Conservation (phyloP, 352 stramenopile genomes). For the Phytopythium ostracodes region DNA sequence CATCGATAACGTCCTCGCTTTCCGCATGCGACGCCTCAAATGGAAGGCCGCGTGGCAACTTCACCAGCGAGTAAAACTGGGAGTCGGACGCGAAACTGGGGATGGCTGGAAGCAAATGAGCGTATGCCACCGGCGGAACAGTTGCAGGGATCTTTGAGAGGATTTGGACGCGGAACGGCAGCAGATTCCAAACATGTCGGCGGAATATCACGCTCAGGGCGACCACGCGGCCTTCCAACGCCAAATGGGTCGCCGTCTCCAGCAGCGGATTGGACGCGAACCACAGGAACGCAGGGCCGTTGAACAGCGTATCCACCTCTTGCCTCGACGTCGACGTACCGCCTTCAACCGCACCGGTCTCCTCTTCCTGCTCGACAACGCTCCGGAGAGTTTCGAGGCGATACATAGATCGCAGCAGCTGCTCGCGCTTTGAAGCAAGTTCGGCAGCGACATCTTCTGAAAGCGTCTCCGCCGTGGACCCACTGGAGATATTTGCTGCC, state of each 20-base stretch:
- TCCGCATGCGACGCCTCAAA: background rate
- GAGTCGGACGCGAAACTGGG: constrained; percentile 18
- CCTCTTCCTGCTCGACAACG: constrained; percentile 29
- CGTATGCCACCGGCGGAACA: constrained; percentile 34
- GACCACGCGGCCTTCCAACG: constrained; percentile 38
- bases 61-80: constrained; percentile 42
- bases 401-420: constrained; percentile 34
- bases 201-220: constrained; percentile 43
- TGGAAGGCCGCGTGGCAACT: background rate
- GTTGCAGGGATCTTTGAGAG: constrained; percentile 40
- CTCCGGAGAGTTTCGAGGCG: constrained; percentile 44
- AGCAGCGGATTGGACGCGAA: constrained; percentile 31
- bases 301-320: constrained; percentile 26
- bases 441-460: constrained; percentile 9
- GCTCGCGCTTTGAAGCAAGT: constrained; percentile 12
- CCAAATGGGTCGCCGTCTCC: constrained; percentile 36
- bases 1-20: constrained; percentile 10
- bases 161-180: constrained; percentile 42
- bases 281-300: constrained; percentile 17
- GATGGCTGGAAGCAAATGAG: constrained; percentile 45
- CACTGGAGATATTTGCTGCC: constrained; percentile 6
- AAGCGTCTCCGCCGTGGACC: constrained; percentile 2
- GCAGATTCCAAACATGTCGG: constrained; percentile 48
- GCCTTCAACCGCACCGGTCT: background rate
- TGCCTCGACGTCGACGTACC: background rate